Evolutionary conservation across 441 rosid species (phyloP).

Genomic region (Eutrema salsugineum): DNA sequence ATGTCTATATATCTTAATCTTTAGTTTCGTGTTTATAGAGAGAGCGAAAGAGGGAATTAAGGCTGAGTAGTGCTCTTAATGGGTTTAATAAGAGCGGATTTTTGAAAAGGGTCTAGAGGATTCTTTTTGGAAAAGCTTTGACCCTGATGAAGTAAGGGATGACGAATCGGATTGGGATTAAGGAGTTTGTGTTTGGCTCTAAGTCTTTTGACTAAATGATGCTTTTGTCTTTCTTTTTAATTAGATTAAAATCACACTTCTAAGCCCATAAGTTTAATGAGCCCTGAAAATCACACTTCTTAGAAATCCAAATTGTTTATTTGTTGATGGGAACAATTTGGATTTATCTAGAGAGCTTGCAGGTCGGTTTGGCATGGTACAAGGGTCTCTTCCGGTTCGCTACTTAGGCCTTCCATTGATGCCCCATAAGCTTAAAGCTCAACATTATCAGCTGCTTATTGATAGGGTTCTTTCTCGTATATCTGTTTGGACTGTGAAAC

Average conservation of each 20-base stretch:
- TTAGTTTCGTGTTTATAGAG: background rate
- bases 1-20: background rate
- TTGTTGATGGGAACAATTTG: too few relatives aligned
- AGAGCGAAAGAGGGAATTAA: background rate
- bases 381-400: too few relatives aligned
- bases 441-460: too few relatives aligned
- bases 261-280: background rate
- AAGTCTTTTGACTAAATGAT: slow-evolving; percentile 22
- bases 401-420: too few relatives aligned
- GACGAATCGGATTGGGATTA: slow-evolving; percentile 15
- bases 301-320: too few relatives aligned
- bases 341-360: too few relatives aligned
- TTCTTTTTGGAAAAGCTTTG: slow-evolving; percentile 19
- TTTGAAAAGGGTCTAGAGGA: slow-evolving; percentile 26
- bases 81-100: background rate
- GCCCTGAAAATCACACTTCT: too few relatives aligned
- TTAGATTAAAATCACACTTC: background rate
- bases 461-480: too few relatives aligned
- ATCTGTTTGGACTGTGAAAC: too few relatives aligned
- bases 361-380: too few relatives aligned
- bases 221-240: background rate
- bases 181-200: slow-evolving; percentile 4
- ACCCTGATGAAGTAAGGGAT: slow-evolving; percentile 29
- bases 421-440: too few relatives aligned
- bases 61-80: background rate